Base-by-base conservation (phyloP, 495 filamentous ascomycete species). In the Physcia stellaris region DNA sequence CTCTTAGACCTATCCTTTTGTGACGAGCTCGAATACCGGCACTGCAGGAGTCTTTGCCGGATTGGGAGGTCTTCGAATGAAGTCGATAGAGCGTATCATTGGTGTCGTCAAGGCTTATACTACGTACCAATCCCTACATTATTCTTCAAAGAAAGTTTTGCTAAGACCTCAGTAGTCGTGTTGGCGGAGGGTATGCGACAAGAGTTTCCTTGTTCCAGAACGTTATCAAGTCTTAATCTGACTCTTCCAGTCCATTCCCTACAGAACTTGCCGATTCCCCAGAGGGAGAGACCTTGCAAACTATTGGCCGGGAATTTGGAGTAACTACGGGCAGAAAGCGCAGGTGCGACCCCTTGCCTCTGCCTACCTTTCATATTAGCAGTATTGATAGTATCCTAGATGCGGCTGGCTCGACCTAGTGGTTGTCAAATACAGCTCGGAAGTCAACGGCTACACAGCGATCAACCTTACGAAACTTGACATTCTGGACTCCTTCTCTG, bases 381-480 rank as follows among this genome's bases (percentile, higher is more conserved):
- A n/a, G n/a, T n/a, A n/a, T n/a, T n/a, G n/a, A n/a, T n/a, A n/a
- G 37, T 73, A 63, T 47, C 77, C 87, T 16, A 73, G 86, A 28
- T 94, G 86, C 53, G 86, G 86, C 18, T 93, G 83, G 86, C 70
- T 93, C 29, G 86, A 95, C 52, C 70, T 94, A 3, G 79, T 87
- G 16, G 64, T 90, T 16, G 56, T 83, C 41, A 79, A 81, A 49
- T 84, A 86, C 66, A 82, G 73, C 28, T 61, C 68, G 24, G 60
- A 63, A 2, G 63, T 85, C 45, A 83, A 83, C 64, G 69, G 83
- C 62, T 83, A 85, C 62, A 80, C 75, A 11, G 61, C 62, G 2
- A 59, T 90, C 32, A 93, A 92, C 67, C 61, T 93, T 26, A 92
- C 86, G 43, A 34, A 34, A 26, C 31, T 41, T 9, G 83, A 92